A percentile compares a stretch with the other conserved stretches of the same genome.
These are phyloP conservation scores for Phytophthora colocasiae DNA, from an alignment of 352 stramenopile genomes.

Conservation along the genomic window DNA sequence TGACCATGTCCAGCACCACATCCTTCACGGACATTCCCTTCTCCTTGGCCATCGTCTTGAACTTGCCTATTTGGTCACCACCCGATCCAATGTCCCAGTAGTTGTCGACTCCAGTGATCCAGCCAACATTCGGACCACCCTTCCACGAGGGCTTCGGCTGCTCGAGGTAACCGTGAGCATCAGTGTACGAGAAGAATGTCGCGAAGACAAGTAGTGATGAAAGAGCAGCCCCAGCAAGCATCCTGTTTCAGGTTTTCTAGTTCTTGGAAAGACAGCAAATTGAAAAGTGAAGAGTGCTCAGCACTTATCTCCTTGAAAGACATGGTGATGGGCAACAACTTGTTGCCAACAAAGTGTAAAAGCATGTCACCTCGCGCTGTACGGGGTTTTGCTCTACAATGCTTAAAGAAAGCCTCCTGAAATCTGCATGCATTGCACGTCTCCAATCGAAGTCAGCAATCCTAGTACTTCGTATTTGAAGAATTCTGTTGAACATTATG, in stretches of 20 bases:
- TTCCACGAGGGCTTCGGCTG: constrained; percentile 19
- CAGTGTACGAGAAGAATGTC: not conserved
- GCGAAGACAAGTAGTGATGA: constrained; percentile 7
- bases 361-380: no score
- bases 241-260: not conserved
- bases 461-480: no score
- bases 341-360: no score
- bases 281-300: not conserved
- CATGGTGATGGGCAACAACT: no score
- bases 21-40: constrained; percentile 33
- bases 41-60: constrained; percentile 27
- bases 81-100: constrained; percentile 36
- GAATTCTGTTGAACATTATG: no score
- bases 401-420: no score
- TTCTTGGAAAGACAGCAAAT: constrained; percentile 1
- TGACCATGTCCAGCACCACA: constrained; percentile 35
- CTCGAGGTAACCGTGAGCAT: constrained; percentile 29
- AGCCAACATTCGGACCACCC: constrained; percentile 8
- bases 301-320: no score
- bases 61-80: constrained; percentile 27
- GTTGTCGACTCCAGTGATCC: constrained; percentile 25
- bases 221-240: constrained; percentile 6
- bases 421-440: no score
- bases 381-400: no score
- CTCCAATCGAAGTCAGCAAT: no score